A percentile compares a stretch with the other conserved stretches of the same genome.
Evolutionary conservation across 441 rosid species (phyloP).

Genomic region (Gossypium trilobum): DNA sequence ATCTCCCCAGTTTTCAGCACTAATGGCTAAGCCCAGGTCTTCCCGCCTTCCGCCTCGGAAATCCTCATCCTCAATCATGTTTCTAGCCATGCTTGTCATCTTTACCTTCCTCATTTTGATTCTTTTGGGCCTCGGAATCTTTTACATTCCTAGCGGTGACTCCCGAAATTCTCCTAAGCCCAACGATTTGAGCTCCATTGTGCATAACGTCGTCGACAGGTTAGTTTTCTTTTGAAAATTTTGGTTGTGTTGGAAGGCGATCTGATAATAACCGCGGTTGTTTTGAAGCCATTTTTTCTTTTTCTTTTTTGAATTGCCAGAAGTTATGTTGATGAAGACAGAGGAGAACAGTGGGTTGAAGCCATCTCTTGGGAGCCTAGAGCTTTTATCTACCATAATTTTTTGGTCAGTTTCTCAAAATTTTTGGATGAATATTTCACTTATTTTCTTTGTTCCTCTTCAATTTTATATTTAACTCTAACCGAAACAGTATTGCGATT

Average conservation of each 20-base stretch:
- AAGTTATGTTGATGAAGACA: conserved; percentile 34
- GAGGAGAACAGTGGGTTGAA: conserved; percentile 62
- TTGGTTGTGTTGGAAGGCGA: not conserved
- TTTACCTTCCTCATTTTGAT: conserved; percentile 57
- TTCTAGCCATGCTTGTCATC: conserved; percentile 38
- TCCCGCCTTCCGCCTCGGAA: conserved; percentile 51
- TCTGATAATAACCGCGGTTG: conserved; percentile 13
- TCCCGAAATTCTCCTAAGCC: conserved; percentile 35
- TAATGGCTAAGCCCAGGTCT: conserved; percentile 56
- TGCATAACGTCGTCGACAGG: conserved; percentile 35
- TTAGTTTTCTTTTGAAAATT: conserved; percentile 6
- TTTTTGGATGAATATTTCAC: not conserved
- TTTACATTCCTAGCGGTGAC: conserved; percentile 50
- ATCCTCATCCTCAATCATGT: conserved; percentile 45
- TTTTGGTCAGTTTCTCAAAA: conserved; percentile 41
- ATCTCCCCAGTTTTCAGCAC: not conserved
- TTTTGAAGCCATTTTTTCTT: not conserved
- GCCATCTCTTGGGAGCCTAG: conserved; percentile 87
- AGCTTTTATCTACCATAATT: conserved; percentile 68
- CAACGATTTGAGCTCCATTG: conserved; percentile 61
- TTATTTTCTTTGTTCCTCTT: not conserved
- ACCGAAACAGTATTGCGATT: not conserved
- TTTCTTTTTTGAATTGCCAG: conserved; percentile 13
- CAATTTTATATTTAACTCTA: not conserved
- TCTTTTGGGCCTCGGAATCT: conserved; percentile 58